A percentile compares a stretch with the other conserved stretches of the same genome.
These are phyloP conservation scores for Babesia divergens DNA, from an alignment of 169 alveolate genomes.

Conservation along the genomic window DNA sequence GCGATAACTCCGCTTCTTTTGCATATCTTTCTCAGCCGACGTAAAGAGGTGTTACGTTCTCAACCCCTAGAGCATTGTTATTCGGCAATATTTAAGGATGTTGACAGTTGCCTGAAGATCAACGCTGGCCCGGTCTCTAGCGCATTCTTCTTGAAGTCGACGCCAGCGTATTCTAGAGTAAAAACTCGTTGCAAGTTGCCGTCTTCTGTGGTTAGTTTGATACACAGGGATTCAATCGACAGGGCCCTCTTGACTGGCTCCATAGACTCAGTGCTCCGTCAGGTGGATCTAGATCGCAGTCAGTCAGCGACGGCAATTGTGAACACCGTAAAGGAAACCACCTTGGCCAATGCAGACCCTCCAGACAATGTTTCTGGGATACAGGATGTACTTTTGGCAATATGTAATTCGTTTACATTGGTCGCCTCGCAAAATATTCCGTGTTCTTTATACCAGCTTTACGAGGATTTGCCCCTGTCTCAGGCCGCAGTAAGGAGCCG, in stretches of 20 bases:
- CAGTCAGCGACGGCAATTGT: not conserved
- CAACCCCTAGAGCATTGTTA: constrained; percentile 10
- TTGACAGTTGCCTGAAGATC: not conserved
- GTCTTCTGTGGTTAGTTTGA: too few species aligned
- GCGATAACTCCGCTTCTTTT: constrained; percentile 32
- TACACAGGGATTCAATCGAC: not conserved
- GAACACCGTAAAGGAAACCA: not conserved
- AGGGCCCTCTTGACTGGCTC: not conserved
- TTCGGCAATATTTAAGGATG: constrained; percentile 19
- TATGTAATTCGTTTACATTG: not conserved
- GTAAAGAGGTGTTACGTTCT: not conserved
- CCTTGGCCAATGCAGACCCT: not conserved
- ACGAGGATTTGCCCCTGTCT: not conserved
- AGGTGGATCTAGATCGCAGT: not conserved
- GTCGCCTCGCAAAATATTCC: not conserved
- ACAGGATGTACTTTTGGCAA: not conserved
- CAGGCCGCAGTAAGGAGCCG: not conserved
- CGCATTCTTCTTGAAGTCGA: not conserved
- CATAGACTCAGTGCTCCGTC: not conserved
- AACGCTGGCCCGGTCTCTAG: not conserved
- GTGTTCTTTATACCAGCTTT: constrained; percentile 5
- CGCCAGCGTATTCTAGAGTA: not conserved
- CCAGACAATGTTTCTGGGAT: constrained; percentile 17
- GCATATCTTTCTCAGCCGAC: constrained; percentile 10
- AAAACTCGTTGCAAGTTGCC: not conserved